A percentile compares a stretch with the other conserved stretches of the same genome.
phyloP scores from a whole-genome alignment of 495 filamentous ascomycete genomes.

The Jackrogersella minutella region DNA sequence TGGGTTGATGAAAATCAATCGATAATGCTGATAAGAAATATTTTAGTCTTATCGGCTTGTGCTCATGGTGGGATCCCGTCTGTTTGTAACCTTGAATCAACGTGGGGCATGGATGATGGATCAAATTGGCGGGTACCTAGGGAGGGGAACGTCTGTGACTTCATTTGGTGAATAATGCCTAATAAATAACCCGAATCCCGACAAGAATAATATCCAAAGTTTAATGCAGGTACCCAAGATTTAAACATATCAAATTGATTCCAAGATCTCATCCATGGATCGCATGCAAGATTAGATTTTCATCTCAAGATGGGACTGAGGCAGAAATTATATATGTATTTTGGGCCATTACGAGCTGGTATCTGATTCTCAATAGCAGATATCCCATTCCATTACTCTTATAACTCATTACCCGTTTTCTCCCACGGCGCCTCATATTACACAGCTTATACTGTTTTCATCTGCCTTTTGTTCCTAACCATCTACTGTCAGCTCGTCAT shows the following conservation, averaged over 20 bases:
- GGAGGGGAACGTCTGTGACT: neutral
- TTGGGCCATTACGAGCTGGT: constrained; percentile 26
- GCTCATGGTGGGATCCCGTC: no score
- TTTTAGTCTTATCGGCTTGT: constrained; percentile 36
- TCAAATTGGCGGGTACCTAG: constrained; percentile 1
- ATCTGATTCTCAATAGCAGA: constrained; percentile 37
- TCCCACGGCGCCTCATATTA: constrained; percentile 16
- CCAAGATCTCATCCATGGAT: no score
- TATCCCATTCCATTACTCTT: constrained; percentile 25
- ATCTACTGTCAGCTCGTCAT: constrained; percentile 31
- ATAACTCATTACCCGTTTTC: constrained; percentile 28
- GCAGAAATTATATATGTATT: constrained; percentile 19
- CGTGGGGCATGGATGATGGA: no score
- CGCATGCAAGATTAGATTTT: neutral
- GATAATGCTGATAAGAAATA: constrained; percentile 39
- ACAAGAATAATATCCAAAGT: neutral
- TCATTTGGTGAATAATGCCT: constrained; percentile 17
- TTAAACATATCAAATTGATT: neutral
- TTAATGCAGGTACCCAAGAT: neutral
- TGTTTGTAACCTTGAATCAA: no score
- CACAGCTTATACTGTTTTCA: constrained; percentile 12
- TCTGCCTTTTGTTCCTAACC: constrained; percentile 26
- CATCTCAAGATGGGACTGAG: neutral
- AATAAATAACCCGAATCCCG: neutral
- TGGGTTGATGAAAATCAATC: constrained; percentile 26